Base-by-base conservation (phyloP, 1,139 yeast genomes). In the Yamadazyma triangularis region DNA sequence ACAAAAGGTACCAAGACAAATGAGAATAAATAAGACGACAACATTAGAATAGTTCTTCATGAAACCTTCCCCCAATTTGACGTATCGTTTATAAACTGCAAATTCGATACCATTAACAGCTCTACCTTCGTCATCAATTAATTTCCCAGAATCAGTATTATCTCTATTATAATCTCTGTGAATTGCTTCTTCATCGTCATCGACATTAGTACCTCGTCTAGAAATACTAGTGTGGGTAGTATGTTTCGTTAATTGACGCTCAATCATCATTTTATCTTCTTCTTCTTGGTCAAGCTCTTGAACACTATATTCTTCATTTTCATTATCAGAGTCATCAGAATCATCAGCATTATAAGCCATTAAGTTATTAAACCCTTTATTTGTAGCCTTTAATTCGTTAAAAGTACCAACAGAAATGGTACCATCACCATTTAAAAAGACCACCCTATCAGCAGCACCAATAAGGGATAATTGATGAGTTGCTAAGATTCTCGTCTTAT, bases 1-100 rank as follows among this genome's bases (percentile, higher is more conserved):
- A 39, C 71, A 64, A 49, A 84, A 85, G 0, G 87, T 73, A 8
- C 76, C 44, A 4, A 73, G 53, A 5, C 60, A 39, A 57, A 51
- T 47, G 25, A 43, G 41, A 26, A 36, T 45, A 55, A 13, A 72
- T 23, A 52, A 29, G 8, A 44, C 6, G n/a, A 56, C 48, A 23
- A 47, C 37, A 34, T 47, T 38, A 15, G 47, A 32, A 40, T 42
- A 41, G 11, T 44, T 39, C 4, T 40, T 65, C 24, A 73, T 45
- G 8, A 47, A 42, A 12, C 77, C 85, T 34, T 81, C 70, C 8
- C 91, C 94, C 15, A 70, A 58, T 19, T 57, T 51, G 36, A 84
- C 50, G 47, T 81, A 85, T 26, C 48, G 48, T 33, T 45, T 42
- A 46, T 64, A 64, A 6, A 65, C 61, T 4, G 37, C 32, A 26